Base-by-base conservation (phyloP, 2,329 filamentous ascomycete species). In the Trichoderma pleuroti region DNA sequence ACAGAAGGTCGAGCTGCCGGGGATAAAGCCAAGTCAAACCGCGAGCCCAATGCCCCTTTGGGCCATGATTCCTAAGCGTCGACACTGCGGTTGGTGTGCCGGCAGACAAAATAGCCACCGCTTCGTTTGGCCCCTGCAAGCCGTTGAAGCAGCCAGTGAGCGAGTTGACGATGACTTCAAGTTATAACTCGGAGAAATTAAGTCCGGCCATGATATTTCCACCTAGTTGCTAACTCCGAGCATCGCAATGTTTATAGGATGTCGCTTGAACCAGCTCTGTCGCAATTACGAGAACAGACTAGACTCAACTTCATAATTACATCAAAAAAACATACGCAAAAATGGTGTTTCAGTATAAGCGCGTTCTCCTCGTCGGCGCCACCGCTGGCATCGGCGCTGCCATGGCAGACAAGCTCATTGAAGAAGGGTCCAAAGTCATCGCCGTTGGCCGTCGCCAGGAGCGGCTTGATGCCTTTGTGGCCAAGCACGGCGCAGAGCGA, bases 291-390 rank as follows among this genome's bases (percentile, higher is more conserved):
- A 11, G 4, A 9, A 34, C n/a, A 42, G 12, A 49, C n/a, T 5
- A 56, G 6, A 42, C 24, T 42, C 34, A 24, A 21, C 12, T 18
- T 26, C 42, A 36, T 11, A 24, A 26, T 16, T n/a, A 5, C 52
- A 68, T 57, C n/a, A 14, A 42, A 7, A 7, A 26, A 54, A n/a
- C 30, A n/a, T 26, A 26, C 1, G 14, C 66, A 78, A 63, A 52
- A 34, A 88, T 88, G 86, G 72, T 82, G 7, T 88, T 88, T 76
- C 82, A 71, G 62, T 88, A 88, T 77, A 87, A 86, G 64, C 84
- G 84, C 49, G 81, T 87, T 34, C 84, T 89, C 67, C 75, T 89
- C 59, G 80, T 88, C 56, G 75, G 75, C 24, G 75, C 75, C 28
- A 75, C 75, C 5, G 73, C 75, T 10, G 75, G 75, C 63, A 75